Conservation (phyloP, 148 eudicot species). For the Dysphania ambrosioides region DNA sequence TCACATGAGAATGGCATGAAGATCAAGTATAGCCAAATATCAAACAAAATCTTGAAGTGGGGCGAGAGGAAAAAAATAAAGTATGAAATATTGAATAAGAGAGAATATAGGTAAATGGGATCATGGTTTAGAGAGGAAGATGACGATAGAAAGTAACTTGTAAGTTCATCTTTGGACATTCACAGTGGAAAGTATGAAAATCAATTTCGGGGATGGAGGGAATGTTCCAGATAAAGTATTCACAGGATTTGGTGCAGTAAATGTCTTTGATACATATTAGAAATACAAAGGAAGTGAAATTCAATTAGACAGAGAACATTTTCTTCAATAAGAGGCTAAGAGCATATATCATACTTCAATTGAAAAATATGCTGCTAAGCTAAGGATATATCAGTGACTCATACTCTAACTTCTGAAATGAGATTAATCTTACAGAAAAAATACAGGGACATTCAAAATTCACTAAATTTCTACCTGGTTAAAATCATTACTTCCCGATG, state of each 20-base stretch:
- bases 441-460: background rate
- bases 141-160: background rate
- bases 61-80: background rate
- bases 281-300: background rate
- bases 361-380: background rate
- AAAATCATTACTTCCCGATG: conserved; percentile 29
- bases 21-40: background rate
- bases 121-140: background rate
- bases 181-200: background rate
- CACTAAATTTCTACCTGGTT: conserved; percentile 49
- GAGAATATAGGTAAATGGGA: background rate
- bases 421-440: conserved; percentile 1
- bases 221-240: background rate
- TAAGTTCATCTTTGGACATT: background rate
- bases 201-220: background rate
- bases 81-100: background rate
- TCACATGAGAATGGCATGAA: too few relatives aligned
- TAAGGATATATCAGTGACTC: background rate
- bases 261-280: background rate
- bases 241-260: background rate
- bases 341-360: background rate
- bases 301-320: background rate
- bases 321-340: background rate
- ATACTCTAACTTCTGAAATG: conserved; percentile 6
- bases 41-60: background rate